Conservation (phyloP, 2,329 filamentous ascomycete species). For the Stromatinia cepivora region DNA sequence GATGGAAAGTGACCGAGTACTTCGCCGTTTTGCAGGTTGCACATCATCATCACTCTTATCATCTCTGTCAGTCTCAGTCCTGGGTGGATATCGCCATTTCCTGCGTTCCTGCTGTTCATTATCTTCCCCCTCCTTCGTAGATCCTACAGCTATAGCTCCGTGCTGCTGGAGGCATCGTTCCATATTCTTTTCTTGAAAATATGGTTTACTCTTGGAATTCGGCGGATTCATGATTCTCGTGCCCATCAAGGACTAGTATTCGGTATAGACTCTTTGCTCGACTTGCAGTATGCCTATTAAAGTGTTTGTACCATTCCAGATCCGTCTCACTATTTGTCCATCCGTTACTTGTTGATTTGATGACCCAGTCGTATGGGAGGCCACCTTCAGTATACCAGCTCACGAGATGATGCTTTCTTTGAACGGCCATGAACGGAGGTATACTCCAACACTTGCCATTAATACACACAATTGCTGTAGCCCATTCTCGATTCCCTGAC, state of each 20-base stretch:
- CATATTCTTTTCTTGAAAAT: too few species aligned
- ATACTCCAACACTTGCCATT: constrained; percentile 32
- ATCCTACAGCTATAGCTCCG: too few species aligned
- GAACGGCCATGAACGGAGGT: constrained; percentile 35
- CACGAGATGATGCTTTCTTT: constrained; percentile 29
- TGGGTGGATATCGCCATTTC: too few species aligned
- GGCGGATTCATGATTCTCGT: constrained; percentile 21
- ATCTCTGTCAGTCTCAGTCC: too few species aligned
- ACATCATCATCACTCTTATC: too few species aligned
- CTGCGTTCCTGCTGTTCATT: too few species aligned
- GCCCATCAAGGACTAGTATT: constrained; percentile 25
- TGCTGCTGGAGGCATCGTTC: too few species aligned
- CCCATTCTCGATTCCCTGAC: constrained; percentile 36
- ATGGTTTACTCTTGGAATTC: constrained; percentile 13
- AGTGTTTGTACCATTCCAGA: constrained; percentile 41
- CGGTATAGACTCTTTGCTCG: constrained; percentile 24
- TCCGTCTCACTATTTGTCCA: constrained; percentile 39
- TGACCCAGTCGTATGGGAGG: constrained; percentile 38
- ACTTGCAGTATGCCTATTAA: constrained; percentile 22
- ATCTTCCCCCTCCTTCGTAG: too few species aligned
- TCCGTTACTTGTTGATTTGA: constrained; percentile 40
- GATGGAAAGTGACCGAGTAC: too few species aligned
- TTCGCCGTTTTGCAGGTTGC: too few species aligned
- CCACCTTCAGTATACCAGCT: constrained; percentile 35
- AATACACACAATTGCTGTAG: constrained; percentile 35